These are phyloP conservation scores for Gaeumannomyces sp. DNA, from an alignment of 2,329 filamentous ascomycete genomes.

Conservation along the genomic window DNA sequence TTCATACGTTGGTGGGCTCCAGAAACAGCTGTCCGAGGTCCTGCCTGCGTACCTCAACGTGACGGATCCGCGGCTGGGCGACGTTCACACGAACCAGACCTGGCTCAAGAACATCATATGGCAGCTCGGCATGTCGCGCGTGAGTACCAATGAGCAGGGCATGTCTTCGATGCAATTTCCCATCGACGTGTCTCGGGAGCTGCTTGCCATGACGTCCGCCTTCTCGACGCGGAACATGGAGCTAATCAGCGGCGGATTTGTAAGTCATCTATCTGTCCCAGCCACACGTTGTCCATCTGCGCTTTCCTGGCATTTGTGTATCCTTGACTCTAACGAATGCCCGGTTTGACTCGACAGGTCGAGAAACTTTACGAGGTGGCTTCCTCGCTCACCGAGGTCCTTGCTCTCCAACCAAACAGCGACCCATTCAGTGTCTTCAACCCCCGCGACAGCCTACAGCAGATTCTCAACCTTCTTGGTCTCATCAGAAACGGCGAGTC, in stretches of 20 bases:
- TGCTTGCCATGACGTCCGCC: conserved; percentile 62
- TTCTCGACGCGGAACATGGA: conserved; percentile 70
- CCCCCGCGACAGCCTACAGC: conserved; percentile 67
- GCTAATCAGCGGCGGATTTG: conserved; percentile 66
- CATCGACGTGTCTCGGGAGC: conserved; percentile 54
- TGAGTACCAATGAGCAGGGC: conserved; percentile 39
- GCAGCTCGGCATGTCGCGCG: conserved; percentile 44
- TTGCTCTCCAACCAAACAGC: conserved; percentile 57
- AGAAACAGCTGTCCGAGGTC: conserved; percentile 56
- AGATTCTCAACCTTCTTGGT: conserved; percentile 61
- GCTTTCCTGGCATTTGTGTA: not conserved
- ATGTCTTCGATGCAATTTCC: conserved; percentile 56
- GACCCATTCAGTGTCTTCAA: conserved; percentile 55
- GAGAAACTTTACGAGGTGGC: conserved; percentile 77
- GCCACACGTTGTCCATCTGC: not conserved
- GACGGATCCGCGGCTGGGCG: conserved; percentile 46
- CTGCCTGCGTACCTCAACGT: conserved; percentile 45
- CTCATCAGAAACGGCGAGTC: conserved; percentile 68
- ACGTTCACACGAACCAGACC: conserved; percentile 53
- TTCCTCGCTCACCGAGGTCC: conserved; percentile 65
- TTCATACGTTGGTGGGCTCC: conserved; percentile 49
- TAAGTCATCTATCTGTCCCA: conserved; percentile 32
- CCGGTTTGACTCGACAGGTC: conserved; percentile 39
- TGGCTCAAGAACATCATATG: conserved; percentile 60
- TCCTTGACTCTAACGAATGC: not conserved